Evolutionary conservation across 148 eudicot species (phyloP), one percentile per base, ranked within the genome.

Genomic region (Rhododendron vialii): DNA sequence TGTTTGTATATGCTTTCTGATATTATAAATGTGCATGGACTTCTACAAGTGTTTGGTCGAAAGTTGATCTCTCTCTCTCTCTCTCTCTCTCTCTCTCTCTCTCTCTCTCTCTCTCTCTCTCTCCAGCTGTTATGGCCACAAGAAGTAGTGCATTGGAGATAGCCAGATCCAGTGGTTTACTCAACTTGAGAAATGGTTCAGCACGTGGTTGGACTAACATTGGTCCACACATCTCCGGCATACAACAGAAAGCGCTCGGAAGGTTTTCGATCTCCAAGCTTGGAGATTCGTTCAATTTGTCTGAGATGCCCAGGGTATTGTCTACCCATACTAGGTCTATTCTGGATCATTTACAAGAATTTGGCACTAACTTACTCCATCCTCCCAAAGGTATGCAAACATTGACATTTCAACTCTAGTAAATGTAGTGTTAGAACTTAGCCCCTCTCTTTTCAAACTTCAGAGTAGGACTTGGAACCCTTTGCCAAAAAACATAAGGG

Each of bases 131-230:
- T 74, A 75, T 86, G 87, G 93, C 90, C 51, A 86, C 95, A 79
- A 88, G 86, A 81, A 89, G 85, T 86, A 84, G 89, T 87, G 91
- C 91, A 83, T 78, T 90, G 88, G 94, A 88, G 75, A 69, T 90
- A 30, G 85, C 93, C 75, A 90, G 85, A 81, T 92, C 94, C 57
- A 90, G 87, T 80, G 84, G 85, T 81, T 89, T 90, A 30, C 87
- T 77, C 83, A 81, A 87, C 28, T 76, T 86, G 81, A 88, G 86
- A 82, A 90, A 85, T 85, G 61, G 77, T 41, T 80, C 65, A 22
- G 88, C 63, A 83, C 89, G 86, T 86, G 88, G 88, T 24, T 89
- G 89, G 91, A 89, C 41, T 57, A 83, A 86, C 84, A 85, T 88
- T 43, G 84, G 86, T 59, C 81, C 89, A 30, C 87, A 75, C 30